Base-by-base conservation (phyloP, 2,329 filamentous ascomycete species). In the Fusarium ramigenum region DNA sequence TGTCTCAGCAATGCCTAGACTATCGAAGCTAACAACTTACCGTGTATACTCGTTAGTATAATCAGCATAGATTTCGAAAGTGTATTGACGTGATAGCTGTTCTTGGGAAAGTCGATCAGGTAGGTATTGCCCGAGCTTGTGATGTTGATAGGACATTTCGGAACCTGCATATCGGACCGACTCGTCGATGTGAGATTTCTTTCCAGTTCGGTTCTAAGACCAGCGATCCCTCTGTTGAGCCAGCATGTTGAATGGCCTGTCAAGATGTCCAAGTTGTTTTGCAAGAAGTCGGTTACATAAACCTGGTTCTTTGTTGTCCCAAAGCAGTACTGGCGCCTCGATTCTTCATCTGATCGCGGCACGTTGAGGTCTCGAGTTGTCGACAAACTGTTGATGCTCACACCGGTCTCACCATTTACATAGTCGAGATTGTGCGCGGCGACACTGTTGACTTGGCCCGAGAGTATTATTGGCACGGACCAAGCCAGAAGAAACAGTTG, bases 301-400 rank as follows among this genome's bases (percentile, higher is more conserved):
- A 54, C 0, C 2, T 54, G n/a, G 23, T 39, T 54, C 1, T 54
- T 4, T 18, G 2, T 39, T 39, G 50, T 54, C 4, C 50, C 50
- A 9, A 39, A 54, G 23, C 50, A 54, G 0, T 54, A 21, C 0
- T 37, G 34, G 0, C 18, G 34, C 2, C 23, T 2, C 1, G 50
- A 39, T 18, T 54, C 50, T n/a, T 54, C 9, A 21, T 54, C 34
- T 14, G 23, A 39, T 39, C 50, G n/a, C 5, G 19, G 50, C 7
- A 2, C 34, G 11, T 53, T 12, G 1, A 53, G 18, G 1, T 12
- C 0, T n/a, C 8, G 34, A 7, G 50, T 18, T 5, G 0, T n/a
- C 0, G 50, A 28, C 10, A 54, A n/a, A 3, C 34, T n/a, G 9
- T n/a, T 10, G 1, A 54, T 54, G 4, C 50, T 54, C 0, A 25